A percentile compares a stretch with the other conserved stretches of the same genome.
phyloP scores from a whole-genome alignment of 768 basidiomycete species.

The Suillus bovinus region DNA sequence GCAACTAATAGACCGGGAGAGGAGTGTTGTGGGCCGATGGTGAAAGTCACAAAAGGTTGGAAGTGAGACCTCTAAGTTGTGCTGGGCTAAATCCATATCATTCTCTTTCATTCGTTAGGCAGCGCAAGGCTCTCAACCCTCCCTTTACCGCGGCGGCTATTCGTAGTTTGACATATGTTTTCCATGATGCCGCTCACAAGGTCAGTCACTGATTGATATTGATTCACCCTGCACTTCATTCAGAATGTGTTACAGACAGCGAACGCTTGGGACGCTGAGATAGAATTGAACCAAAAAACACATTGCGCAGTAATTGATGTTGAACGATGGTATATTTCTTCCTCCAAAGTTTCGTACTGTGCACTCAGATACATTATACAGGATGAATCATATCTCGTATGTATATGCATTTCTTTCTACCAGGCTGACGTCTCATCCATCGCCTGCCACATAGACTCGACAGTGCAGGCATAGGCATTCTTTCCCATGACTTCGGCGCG shows the following conservation, averaged over 20 bases:
- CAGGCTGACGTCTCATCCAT: neutral
- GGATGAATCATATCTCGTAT: neutral
- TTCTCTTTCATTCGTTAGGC: conserved; percentile 27
- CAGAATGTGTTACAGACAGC: neutral
- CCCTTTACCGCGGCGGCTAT: conserved; percentile 56
- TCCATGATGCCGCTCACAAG: conserved; percentile 54
- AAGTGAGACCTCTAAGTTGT: too few species aligned
- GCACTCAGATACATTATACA: neutral
- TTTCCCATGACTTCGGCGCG: conserved; percentile 45
- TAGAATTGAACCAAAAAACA: neutral
- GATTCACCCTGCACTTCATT: neutral
- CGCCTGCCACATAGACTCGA: conserved; percentile 35
- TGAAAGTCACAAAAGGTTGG: conserved; percentile 11
- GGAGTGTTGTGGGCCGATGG: conserved; percentile 36
- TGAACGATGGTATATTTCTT: neutral
- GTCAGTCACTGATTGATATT: conserved; percentile 22
- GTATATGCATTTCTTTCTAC: neutral
- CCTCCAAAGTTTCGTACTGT: neutral
- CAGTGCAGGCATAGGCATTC: conserved; percentile 45
- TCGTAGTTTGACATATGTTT: conserved; percentile 44
- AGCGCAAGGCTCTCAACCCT: conserved; percentile 50
- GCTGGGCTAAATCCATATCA: neutral
- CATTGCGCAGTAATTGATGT: neutral
- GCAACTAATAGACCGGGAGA: conserved; percentile 17
- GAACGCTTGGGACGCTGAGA: neutral